phyloP scores from a whole-genome alignment of 2,329 filamentous ascomycete species.

The Botryotinia calthae region DNA sequence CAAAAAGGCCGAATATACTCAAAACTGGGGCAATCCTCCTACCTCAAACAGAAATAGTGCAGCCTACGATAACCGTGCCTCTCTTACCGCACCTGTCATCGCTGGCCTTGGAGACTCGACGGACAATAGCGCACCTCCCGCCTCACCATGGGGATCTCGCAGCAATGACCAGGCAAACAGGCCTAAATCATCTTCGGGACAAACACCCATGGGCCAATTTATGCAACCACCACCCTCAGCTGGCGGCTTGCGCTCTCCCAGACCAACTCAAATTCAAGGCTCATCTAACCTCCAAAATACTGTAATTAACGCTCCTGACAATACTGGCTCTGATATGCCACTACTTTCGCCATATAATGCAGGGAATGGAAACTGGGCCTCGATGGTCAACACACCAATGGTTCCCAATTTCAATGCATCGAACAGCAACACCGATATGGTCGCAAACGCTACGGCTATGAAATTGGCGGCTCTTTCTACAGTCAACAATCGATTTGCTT shows the following conservation, averaged over 20 bases:
- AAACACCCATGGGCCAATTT: conserved; percentile 91
- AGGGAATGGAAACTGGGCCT: conserved; percentile 92
- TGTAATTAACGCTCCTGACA: conserved; percentile 71
- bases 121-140: conserved; percentile 60
- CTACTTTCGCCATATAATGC: conserved; percentile 80
- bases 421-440: conserved; percentile 70
- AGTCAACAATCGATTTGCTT: conserved; percentile 94
- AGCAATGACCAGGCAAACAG: conserved; percentile 52
- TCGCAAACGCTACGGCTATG: conserved; percentile 98
- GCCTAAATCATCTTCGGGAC: conserved; percentile 76
- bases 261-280: conserved; percentile 59
- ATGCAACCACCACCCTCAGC: conserved; percentile 75
- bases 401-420: conserved; percentile 73
- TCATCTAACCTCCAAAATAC: conserved; percentile 78
- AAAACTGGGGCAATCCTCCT: conserved; percentile 86
- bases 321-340: conserved; percentile 67
- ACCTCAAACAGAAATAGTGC: conserved; percentile 91
- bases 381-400: conserved; percentile 97
- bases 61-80: conserved; percentile 69
- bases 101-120: conserved; percentile 64
- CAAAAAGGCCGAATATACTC: conserved; percentile 95
- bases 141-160: conserved; percentile 74
- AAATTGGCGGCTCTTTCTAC: conserved; percentile 95
- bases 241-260: conserved; percentile 70
- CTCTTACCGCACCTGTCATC: conserved; percentile 72